Percentiles rank a stretch among this genome's conserved stretches.
Conservation (phyloP, 108 stramenopile genomes). For the Phaeodactylum tricornutum region DNA sequence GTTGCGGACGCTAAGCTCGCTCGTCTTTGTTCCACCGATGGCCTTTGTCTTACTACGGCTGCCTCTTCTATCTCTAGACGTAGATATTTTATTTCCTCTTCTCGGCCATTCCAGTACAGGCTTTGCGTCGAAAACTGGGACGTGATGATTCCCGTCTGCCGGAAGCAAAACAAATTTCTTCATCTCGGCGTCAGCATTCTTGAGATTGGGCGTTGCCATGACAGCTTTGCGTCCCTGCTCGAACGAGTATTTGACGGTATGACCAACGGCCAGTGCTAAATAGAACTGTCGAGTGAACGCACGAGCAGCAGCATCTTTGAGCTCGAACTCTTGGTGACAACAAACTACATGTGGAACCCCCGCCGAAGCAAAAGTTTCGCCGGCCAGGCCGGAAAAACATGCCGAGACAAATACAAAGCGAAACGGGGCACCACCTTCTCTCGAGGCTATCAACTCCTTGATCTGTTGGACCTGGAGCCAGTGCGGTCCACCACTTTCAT, state of each 20-base stretch:
- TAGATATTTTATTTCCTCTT: conserved; percentile 10
- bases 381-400: conserved; percentile 75
- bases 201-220: conserved; percentile 54
- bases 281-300: conserved; percentile 82
- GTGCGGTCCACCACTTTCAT: conserved; percentile 71
- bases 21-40: conserved; percentile 14
- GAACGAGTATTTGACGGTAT: conserved; percentile 77
- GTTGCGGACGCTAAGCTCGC: conserved; percentile 33
- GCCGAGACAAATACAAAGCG: conserved; percentile 93
- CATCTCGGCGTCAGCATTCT: conserved; percentile 50
- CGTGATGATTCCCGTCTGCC: conserved; percentile 72
- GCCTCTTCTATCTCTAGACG: conserved; percentile 6
- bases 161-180: conserved; percentile 79
- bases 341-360: conserved; percentile 94
- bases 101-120: conserved; percentile 51
- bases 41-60: conserved; percentile 11
- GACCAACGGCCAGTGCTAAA: conserved; percentile 60
- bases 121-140: conserved; percentile 58
- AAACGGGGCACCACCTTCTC: conserved; percentile 43
- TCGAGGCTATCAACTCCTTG: conserved; percentile 32
- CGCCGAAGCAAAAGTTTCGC: conserved; percentile 82
- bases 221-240: conserved; percentile 77
- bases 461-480: conserved; percentile 53
- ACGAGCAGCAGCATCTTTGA: conserved; percentile 77
- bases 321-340: conserved; percentile 67